These are phyloP conservation scores for Globisporangium recalcitrans DNA, from an alignment of 352 stramenopile species.

Conservation along the genomic window DNA sequence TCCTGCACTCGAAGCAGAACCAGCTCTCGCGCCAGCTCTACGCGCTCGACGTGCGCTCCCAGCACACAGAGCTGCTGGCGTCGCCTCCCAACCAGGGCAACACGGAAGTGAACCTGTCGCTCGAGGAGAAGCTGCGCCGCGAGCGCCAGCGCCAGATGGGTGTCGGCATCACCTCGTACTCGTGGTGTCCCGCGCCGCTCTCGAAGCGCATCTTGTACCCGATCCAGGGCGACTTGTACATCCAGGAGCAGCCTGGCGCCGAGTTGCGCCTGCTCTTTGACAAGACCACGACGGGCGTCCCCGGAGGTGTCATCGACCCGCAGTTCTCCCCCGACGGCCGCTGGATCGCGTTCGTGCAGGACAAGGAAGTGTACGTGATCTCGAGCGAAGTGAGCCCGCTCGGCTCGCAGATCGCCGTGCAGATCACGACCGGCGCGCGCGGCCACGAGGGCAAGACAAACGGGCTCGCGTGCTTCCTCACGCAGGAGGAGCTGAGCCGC, in stretches of 20 bases:
- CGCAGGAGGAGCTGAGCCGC: conserved; percentile 96
- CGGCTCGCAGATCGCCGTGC: conserved; percentile 40
- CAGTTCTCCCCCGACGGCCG: conserved; percentile 90
- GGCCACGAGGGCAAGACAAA: conserved; percentile 76
- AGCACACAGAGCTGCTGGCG: conserved; percentile 54
- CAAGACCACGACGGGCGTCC: conserved; percentile 64
- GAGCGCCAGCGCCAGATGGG: conserved; percentile 89
- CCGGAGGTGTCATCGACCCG: conserved; percentile 89
- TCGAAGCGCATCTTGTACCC: conserved; percentile 85
- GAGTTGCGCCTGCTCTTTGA: conserved; percentile 83
- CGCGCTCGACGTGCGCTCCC: conserved; percentile 60
- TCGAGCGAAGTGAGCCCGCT: conserved; percentile 34
- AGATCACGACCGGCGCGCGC: conserved; percentile 76
- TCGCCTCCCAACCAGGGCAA: conserved; percentile 70
- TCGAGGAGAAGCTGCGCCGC: conserved; percentile 89
- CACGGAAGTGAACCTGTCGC: conserved; percentile 81
- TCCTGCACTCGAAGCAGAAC: conserved; percentile 79
- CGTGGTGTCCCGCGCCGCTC: conserved; percentile 58
- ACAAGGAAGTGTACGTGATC: conserved; percentile 93
- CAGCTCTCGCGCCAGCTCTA: conserved; percentile 83
- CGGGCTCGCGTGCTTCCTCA: conserved; percentile 96
- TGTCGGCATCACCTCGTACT: conserved; percentile 91
- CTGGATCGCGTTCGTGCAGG: conserved; percentile 92
- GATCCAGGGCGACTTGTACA: conserved; percentile 90
- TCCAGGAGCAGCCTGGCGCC: conserved; percentile 85